phyloP scores from a whole-genome alignment of 1,139 yeast genomes.

The Tardiomyces blankii region DNA sequence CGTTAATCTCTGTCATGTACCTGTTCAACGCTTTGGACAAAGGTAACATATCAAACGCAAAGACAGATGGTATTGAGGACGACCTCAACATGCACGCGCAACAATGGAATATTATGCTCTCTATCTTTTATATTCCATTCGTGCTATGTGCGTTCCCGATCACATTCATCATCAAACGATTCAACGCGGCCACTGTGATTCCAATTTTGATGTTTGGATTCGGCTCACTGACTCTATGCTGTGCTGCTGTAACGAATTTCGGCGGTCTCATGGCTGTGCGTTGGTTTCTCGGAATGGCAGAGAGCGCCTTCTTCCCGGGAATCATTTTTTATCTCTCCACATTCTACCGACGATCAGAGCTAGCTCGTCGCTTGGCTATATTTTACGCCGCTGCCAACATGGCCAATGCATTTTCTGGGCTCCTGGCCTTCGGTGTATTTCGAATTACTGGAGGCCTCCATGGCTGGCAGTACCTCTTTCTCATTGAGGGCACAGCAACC shows the following conservation, averaged over 20 bases:
- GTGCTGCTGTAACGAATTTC: constrained; percentile 32
- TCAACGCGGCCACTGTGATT: constrained; percentile 31
- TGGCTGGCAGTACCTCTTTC: constrained; percentile 30
- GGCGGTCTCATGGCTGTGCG: constrained; percentile 34
- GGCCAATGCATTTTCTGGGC: constrained; percentile 26
- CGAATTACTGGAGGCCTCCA: constrained; percentile 22
- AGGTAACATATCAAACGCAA: constrained; percentile 52
- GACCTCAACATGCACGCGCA: constrained; percentile 27
- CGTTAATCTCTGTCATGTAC: constrained; percentile 33
- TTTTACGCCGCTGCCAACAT: constrained; percentile 38
- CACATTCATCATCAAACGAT: constrained; percentile 13
- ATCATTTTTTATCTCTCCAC: constrained; percentile 23
- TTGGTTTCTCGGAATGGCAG: constrained; percentile 22
- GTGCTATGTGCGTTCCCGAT: constrained; percentile 19
- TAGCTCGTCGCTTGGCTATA: constrained; percentile 41
- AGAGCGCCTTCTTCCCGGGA: constrained; percentile 21
- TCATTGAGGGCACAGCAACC: constrained; percentile 29
- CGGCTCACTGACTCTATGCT: constrained; percentile 40
- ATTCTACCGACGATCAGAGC: constrained; percentile 23
- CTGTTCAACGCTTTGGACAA: constrained; percentile 47
- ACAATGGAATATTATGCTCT: constrained; percentile 4
- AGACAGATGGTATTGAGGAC: constrained; percentile 44
- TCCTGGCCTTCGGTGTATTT: constrained; percentile 28
- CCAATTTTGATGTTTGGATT: constrained; percentile 40
- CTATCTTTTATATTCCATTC: constrained; percentile 30